Base-by-base conservation (phyloP, 1,284 basidiomycete species). In the Trichosporon inkin region DNA sequence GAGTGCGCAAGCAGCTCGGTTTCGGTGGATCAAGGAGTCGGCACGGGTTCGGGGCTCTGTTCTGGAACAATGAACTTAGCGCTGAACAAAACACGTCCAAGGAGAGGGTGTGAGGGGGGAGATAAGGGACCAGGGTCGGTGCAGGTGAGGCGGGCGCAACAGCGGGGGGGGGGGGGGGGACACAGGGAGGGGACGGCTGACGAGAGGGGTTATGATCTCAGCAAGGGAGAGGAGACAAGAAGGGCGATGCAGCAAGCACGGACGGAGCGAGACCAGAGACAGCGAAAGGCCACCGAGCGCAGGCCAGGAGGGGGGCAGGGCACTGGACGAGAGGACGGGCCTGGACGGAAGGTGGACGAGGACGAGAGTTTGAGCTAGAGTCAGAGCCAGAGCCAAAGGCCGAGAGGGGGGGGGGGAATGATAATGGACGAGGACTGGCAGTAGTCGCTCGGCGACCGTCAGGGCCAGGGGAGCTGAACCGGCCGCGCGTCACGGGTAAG, bases 401-500 rank as follows among this genome's bases (percentile, higher is more conserved):
- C 10, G 10, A 17, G 17, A 24, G 35, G 35, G 35, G 13, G 8
- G 6, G 41, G 11, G 44, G 22, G 24, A 10, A 32, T 16, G 14
- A 24, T 24, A 47, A 47, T 47, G 22, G 13, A 36, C 11, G 20
- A 55, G 44, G n/a, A 24, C 17, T 41, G 39, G 28, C 28, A 32
- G 22, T 8, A 17, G 54, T 55, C 32, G 55, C 55, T 56, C 40
- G 34, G 47, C 55, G n/a, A 56, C 55, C 32, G 40, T 22, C 55
- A 56, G 55, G 55, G 40, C 17, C 55, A 56, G 40, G 40, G 55
- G 32, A 28, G 44, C 22, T 8, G 5, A 24, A 28, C 55, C 22
- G 28, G 55, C 32, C 28, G 44, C 44, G 40, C 41, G 55, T 44
- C 41, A 56, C 55, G 55, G 55, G 55, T 47, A 37, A 37, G 24